Percentiles rank a stretch among this genome's conserved stretches.
phyloP scores from a whole-genome alignment of 768 basidiomycete genomes.

The Serendipita sp. region DNA sequence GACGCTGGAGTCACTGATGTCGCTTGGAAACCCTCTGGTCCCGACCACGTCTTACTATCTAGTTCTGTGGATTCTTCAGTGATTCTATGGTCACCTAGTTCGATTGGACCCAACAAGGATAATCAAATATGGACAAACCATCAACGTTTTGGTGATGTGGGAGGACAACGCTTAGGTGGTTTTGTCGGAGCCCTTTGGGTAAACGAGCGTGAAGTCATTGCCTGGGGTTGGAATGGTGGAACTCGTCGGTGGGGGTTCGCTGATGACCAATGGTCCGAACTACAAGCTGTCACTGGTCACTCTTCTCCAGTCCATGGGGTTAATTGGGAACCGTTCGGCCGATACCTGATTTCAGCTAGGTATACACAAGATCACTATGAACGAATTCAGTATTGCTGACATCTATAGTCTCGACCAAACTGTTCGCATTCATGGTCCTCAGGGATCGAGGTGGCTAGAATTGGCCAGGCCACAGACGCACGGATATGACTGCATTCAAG shows the following conservation, averaged over 20 bases:
- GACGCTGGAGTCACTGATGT: conserved; percentile 84
- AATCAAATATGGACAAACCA: conserved; percentile 78
- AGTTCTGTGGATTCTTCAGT: conserved; percentile 91
- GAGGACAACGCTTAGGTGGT: conserved; percentile 78
- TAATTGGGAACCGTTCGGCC: conserved; percentile 74
- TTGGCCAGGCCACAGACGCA: conserved; percentile 88
- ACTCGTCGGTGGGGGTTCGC: conserved; percentile 72
- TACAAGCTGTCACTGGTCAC: conserved; percentile 76
- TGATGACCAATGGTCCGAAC: conserved; percentile 45
- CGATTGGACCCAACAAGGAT: conserved; percentile 25
- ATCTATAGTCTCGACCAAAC: conserved; percentile 73
- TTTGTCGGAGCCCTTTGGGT: conserved; percentile 88
- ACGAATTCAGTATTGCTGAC: not conserved
- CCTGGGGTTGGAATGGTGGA: conserved; percentile 90
- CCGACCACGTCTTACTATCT: conserved; percentile 53
- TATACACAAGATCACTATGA: conserved; percentile 22
- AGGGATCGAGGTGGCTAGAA: conserved; percentile 58
- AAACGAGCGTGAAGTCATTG: conserved; percentile 41
- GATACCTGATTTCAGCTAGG: conserved; percentile 78
- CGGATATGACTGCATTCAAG: conserved; percentile 82
- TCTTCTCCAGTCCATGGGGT: conserved; percentile 62
- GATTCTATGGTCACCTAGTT: conserved; percentile 84
- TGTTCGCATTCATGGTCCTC: conserved; percentile 67
- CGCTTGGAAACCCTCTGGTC: conserved; percentile 50
- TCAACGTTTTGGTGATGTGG: conserved; percentile 87